Evolutionary conservation across 208 protist species (phyloP), one percentile per base, ranked within the genome.

Genomic region (Trypanosomatidae sp.): DNA sequence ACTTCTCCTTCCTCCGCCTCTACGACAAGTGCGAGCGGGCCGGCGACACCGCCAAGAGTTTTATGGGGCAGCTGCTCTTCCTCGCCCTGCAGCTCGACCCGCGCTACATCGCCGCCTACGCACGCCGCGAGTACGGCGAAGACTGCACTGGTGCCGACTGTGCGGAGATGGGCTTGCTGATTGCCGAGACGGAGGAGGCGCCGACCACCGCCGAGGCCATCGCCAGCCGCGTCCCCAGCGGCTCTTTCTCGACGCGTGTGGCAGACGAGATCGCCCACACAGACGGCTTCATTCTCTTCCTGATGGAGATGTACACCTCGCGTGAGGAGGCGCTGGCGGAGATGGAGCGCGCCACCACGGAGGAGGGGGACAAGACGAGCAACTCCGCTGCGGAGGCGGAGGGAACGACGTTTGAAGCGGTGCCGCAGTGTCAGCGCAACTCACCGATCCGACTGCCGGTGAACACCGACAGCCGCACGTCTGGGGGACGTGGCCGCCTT

Each of bases 1-100:
- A 94, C 66, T 96, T 96, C 74, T 94, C 89, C n/a, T 96, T 96
- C 80, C 74, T 96, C 22, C 89, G 88, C 30, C 81, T 96, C 49
- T 96, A 94, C 73, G 85, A 96, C 77, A 87, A 88, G 60, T 94
- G 83, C 69, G 91, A 96, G 70, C 79, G 68, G 17, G 87, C 87
- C 6, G 83, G 79, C 3, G 81, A 83, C 10, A 60, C 84, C 7
- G 66, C 81, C 12, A 43, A 74, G 8, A 83, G 80, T 15, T 96
- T 96, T 81, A 46, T 76, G 5, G 86, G 86, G 3, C 87, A 93
- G 47, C 74, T 96, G 33, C 69, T 96, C 36, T 96, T 96, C 71
- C 84, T 96, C 17, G 91, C 91, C 13, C 70, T 94, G 22, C 91
- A 96, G 70, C 77, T 96, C 2, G 87, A 93, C 60, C 88, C 85